A percentile compares a stretch with the other conserved stretches of the same genome.
phyloP scores from a whole-genome alignment of 2,329 filamentous ascomycete species.

The Fonsecaea nubica region DNA sequence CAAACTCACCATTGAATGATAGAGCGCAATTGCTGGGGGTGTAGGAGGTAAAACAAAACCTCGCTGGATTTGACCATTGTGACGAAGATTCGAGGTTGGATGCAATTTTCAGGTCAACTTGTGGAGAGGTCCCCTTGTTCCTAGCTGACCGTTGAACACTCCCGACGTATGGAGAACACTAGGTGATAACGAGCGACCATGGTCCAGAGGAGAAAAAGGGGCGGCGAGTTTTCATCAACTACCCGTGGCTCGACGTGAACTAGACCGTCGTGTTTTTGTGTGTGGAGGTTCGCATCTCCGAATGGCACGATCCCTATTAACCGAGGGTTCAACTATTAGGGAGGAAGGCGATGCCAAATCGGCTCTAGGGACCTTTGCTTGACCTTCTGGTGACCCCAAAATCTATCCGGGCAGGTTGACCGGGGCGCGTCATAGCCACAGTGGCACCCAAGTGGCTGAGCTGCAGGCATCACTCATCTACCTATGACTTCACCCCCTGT shows the following conservation, averaged over 20 bases:
- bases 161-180: neutral
- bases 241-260: slow-evolving; percentile 13
- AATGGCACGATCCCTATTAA: slow-evolving; percentile 28
- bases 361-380: neutral
- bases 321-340: slow-evolving; percentile 2
- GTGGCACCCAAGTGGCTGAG: slow-evolving; percentile 3
- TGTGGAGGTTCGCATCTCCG: slow-evolving; percentile 25
- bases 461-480: neutral
- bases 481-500: slow-evolving; percentile 31
- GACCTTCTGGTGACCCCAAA: neutral
- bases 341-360: neutral
- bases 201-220: slow-evolving; percentile 4
- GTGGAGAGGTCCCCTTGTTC: neutral
- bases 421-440: neutral
- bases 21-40: slow-evolving; percentile 77
- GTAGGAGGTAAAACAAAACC: slow-evolving; percentile 73
- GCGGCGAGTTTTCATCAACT: neutral
- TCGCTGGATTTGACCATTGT: slow-evolving; percentile 55
- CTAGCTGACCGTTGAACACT: neutral
- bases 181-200: slow-evolving; percentile 22
- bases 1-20: slow-evolving; percentile 82
- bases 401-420: neutral
- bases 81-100: slow-evolving; percentile 21
- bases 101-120: neutral
- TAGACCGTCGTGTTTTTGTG: slow-evolving; percentile 22